phyloP scores from a whole-genome alignment of 116 monocot species.

The Posidonia oceanica region DNA sequence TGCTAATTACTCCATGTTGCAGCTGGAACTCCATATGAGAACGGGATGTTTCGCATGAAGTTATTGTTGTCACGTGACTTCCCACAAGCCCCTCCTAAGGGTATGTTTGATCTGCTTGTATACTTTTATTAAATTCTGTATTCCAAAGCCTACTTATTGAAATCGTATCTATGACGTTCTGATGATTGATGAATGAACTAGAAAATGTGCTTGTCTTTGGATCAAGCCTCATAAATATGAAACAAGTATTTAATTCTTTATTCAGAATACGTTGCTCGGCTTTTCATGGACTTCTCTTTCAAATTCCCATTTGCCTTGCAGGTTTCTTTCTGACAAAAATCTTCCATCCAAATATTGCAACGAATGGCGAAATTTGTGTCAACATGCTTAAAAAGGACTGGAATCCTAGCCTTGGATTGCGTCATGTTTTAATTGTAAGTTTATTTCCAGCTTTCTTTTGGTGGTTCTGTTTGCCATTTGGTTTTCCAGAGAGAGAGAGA shows the following conservation, averaged over 20 bases:
- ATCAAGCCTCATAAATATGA: not conserved
- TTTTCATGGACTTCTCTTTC: not conserved
- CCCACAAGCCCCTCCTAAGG: conserved; percentile 67
- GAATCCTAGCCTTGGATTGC: conserved; percentile 56
- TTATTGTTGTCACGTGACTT: conserved; percentile 50
- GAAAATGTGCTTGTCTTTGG: not conserved
- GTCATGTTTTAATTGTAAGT: conserved; percentile 61
- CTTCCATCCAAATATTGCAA: conserved; percentile 63
- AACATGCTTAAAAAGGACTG: conserved; percentile 77
- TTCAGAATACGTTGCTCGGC: not conserved
- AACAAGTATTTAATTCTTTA: too few species aligned
- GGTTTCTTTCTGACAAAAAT: conserved; percentile 70
- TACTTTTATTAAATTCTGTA: not conserved
- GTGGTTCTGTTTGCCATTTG: not conserved
- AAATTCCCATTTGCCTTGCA: conserved; percentile 10
- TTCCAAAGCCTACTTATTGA: not conserved
- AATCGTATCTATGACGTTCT: not conserved
- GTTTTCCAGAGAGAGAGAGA: not conserved
- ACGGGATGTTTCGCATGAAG: conserved; percentile 60
- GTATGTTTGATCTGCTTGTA: conserved; percentile 12
- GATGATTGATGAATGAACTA: not conserved
- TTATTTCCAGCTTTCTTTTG: not conserved
- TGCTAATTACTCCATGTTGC: not conserved
- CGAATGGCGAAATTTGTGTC: conserved; percentile 64
- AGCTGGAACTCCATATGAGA: conserved; percentile 84